These are phyloP conservation scores for Wickerhamia fluorescens DNA, from an alignment of 805 yeast genomes.

Conservation along the genomic window DNA sequence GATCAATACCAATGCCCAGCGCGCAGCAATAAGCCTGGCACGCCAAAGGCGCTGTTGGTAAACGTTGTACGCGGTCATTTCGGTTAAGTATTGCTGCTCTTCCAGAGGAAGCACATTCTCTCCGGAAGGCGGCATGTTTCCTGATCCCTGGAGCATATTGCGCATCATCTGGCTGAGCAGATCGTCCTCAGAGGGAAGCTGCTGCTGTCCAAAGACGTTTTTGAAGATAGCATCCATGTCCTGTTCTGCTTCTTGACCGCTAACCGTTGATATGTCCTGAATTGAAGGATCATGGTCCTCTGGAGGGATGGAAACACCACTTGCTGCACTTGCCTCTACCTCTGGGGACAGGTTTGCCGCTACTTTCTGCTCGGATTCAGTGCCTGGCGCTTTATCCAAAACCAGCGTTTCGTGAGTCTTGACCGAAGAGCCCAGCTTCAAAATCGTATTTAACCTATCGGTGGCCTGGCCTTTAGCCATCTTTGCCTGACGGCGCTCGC, in stretches of 20 bases:
- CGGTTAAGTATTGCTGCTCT: constrained; percentile 20
- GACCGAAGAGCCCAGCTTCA: constrained; percentile 33
- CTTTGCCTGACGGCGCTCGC: constrained; percentile 63
- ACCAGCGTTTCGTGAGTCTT: constrained; percentile 21
- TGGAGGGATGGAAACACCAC: constrained; percentile 4
- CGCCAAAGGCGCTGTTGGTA: constrained; percentile 29
- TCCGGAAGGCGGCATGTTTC: constrained; percentile 1
- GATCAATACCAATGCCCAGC: constrained; percentile 18
- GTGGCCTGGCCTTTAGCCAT: constrained; percentile 50
- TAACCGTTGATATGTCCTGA: constrained; percentile 22
- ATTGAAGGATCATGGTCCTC: constrained; percentile 32
- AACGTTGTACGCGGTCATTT: constrained; percentile 21
- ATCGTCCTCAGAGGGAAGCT: constrained; percentile 9
- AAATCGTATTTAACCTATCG: constrained; percentile 41
- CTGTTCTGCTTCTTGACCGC: constrained; percentile 11
- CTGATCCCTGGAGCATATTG: constrained; percentile 11
- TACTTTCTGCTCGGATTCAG: neutral
- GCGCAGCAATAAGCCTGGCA: constrained; percentile 24
- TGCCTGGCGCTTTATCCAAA: constrained; percentile 17
- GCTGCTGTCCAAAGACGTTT: constrained; percentile 18
- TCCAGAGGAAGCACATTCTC: constrained; percentile 7
- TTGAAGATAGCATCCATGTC: constrained; percentile 31
- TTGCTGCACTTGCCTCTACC: neutral
- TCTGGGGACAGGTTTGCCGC: neutral
- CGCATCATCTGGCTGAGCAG: constrained; percentile 31